Base-by-base conservation (phyloP, 768 basidiomycete species). In the Amanita rubescens region DNA sequence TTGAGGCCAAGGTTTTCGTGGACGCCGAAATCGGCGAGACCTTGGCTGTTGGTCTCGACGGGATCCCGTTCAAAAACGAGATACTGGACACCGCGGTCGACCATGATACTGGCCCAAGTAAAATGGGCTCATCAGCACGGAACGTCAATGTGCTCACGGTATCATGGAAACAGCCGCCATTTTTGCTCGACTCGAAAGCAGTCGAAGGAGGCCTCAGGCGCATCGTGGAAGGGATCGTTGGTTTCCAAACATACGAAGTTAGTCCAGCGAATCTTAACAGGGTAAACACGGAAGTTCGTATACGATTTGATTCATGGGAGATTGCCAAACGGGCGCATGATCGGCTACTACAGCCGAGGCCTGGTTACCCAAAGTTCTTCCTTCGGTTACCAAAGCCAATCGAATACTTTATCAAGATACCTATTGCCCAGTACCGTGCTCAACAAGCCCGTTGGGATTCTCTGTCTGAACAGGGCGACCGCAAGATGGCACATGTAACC, bases 391-490 rank as follows among this genome's bases (percentile, higher is more conserved):
- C 78, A 0, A 68, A 74, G 57, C 76, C 79, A 0, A 68, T 78
- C 57, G 67, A 75, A 46, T 85, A 81, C 62, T 69, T 70, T 12
- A 74, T 80, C 38, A 68, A 63, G 24, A 74, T 83, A 41, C 70
- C 78, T 0, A 47, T 55, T 9, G 71, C 69, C 24, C 81, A 84
- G 54, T 80, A 78, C 63, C 62, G 65, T 22, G 76, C 79, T 4
- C 81, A 84, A 62, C 74, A 65, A 52, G 61, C 55, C 2, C 68
- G 71, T 19, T 84, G 81, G 82, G 69, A 77, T 34, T 63, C 69
- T 7, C 64, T 85, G 33, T 57, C 67, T 0, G 63, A 64, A 12
- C 57, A 65, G 20, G 70, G 69, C 57, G 63, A 74, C 34, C 67
- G 65, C 59, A 67, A 67, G 49, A 55, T 67, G 14, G 68, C 70